phyloP scores from a whole-genome alignment of 2,329 filamentous ascomycete genomes.

The Aspergillus novoparasiticus region DNA sequence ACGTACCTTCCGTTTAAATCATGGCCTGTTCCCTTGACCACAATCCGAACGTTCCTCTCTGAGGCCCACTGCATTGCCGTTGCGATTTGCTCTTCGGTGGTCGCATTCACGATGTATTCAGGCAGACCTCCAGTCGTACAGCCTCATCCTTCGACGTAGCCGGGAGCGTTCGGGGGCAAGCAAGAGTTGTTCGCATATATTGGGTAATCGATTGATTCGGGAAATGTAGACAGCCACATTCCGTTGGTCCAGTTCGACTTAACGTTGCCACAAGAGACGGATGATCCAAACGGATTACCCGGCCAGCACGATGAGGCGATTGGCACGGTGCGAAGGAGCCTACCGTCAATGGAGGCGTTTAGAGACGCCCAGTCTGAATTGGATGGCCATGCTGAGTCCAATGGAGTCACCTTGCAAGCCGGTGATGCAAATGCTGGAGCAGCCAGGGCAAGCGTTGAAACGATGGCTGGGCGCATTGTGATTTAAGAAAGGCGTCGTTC shows the following conservation, averaged over 20 bases:
- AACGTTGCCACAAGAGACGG: slow-evolving; percentile 27
- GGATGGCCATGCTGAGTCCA: slow-evolving; percentile 22
- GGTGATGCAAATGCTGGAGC: neutral
- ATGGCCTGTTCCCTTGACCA: slow-evolving; percentile 30
- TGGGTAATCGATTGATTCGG: slow-evolving; percentile 34
- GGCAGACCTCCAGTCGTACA: slow-evolving; percentile 35
- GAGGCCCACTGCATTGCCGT: slow-evolving; percentile 33
- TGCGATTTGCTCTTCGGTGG: slow-evolving; percentile 29
- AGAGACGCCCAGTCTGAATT: slow-evolving; percentile 24
- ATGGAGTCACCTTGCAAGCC: slow-evolving; percentile 21
- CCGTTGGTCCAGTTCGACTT: slow-evolving; percentile 32
- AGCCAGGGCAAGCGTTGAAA: neutral
- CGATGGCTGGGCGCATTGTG: neutral
- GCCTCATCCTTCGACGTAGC: slow-evolving; percentile 26
- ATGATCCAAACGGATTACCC: slow-evolving; percentile 30
- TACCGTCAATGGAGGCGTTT: slow-evolving; percentile 24
- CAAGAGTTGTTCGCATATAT: slow-evolving; percentile 39
- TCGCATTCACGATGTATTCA: slow-evolving; percentile 38
- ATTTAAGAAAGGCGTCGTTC: neutral
- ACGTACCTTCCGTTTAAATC: slow-evolving; percentile 27
- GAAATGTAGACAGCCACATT: slow-evolving; percentile 32
- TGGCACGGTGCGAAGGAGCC: slow-evolving; percentile 27
- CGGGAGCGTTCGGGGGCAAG: slow-evolving; percentile 27
- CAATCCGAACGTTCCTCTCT: slow-evolving; percentile 25
- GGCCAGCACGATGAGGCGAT: slow-evolving; percentile 36